These are phyloP conservation scores for Geotrichum fermentans DNA, from an alignment of 1,139 yeast genomes.

Conservation along the genomic window DNA sequence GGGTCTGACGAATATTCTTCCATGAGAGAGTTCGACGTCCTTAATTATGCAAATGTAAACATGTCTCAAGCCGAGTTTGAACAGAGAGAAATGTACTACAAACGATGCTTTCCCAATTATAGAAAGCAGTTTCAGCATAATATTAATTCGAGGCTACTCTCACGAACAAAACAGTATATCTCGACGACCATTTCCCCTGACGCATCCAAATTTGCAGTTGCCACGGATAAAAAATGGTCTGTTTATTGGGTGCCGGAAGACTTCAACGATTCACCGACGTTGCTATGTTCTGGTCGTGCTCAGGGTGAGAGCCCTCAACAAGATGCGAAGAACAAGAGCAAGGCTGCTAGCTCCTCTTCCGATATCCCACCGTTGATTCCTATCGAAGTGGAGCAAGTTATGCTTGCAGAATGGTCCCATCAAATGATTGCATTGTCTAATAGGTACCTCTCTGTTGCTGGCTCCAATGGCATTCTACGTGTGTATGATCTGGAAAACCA, in stretches of 20 bases:
- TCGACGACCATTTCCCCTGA: constrained; percentile 65
- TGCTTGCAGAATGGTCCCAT: constrained; percentile 51
- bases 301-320: constrained; percentile 47
- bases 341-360: neutral
- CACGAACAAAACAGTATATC: constrained; percentile 47
- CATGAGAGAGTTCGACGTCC: neutral
- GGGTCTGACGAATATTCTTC: neutral
- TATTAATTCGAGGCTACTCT: constrained; percentile 54
- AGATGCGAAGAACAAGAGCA: constrained; percentile 18
- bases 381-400: constrained; percentile 28
- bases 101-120: constrained; percentile 78
- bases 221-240: constrained; percentile 68
- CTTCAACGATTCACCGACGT: constrained; percentile 47
- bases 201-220: constrained; percentile 56
- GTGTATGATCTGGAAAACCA: constrained; percentile 52
- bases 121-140: constrained; percentile 60
- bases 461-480: constrained; percentile 66
- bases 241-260: constrained; percentile 50
- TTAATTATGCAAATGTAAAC: constrained; percentile 3
- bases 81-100: constrained; percentile 42
- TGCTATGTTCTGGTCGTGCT: constrained; percentile 63
- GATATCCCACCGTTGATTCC: constrained; percentile 4
- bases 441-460: constrained; percentile 60
- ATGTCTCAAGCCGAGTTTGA: constrained; percentile 20
- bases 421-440: constrained; percentile 61